These are phyloP conservation scores for Austroboletus novae-zelandiae DNA, from an alignment of 1,284 basidiomycete genomes.

Conservation along the genomic window DNA sequence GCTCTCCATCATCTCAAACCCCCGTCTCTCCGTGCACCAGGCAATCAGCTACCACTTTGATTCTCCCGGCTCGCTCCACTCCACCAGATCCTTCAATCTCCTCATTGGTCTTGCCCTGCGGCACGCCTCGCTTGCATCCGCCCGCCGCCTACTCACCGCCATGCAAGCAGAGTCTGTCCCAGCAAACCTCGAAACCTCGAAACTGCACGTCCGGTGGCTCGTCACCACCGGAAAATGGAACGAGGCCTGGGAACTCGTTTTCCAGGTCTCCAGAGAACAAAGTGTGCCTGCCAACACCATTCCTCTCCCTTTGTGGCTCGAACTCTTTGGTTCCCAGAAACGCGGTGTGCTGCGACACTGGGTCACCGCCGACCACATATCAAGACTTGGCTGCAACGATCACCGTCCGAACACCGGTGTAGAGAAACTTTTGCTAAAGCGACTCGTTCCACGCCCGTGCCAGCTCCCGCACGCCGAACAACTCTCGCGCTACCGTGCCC, in stretches of 20 bases:
- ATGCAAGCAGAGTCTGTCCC: conserved; percentile 41
- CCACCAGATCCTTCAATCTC: conserved; percentile 52
- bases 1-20: conserved; percentile 35
- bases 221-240: conserved; percentile 49
- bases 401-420: background rate
- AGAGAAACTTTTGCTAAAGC: conserved; percentile 5
- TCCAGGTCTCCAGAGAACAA: conserved; percentile 12
- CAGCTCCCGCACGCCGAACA: conserved; percentile 9
- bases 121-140: conserved; percentile 41
- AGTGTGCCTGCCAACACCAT: conserved; percentile 15
- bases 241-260: conserved; percentile 43
- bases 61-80: conserved; percentile 39
- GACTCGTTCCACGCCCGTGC: conserved; percentile 19
- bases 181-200: conserved; percentile 44
- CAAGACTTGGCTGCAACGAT: background rate
- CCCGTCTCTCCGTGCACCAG: conserved; percentile 32
- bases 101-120: conserved; percentile 48
- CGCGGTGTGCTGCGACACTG: conserved; percentile 31
- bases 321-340: conserved; percentile 45
- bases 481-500: conserved; percentile 22
- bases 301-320: conserved; percentile 51
- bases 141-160: conserved; percentile 38
- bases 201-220: conserved; percentile 48
- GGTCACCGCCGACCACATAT: conserved; percentile 6
- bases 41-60: conserved; percentile 51